Base-by-base conservation (phyloP, 2,329 filamentous ascomycete genomes). In the Diplodia corticola region DNA sequence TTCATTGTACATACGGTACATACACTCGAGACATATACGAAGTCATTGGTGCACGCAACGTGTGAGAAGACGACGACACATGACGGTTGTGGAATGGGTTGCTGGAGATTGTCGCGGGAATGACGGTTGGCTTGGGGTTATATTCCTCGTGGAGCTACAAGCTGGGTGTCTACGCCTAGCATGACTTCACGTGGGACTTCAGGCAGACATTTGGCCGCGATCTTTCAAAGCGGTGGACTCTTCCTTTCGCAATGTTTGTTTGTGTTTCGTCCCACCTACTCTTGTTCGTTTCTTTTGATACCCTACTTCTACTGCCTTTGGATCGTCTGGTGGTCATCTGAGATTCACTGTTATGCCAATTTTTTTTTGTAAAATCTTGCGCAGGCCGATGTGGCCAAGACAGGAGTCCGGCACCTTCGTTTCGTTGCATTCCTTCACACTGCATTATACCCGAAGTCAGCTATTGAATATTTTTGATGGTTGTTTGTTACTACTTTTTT, bases 231-330 rank as follows among this genome's bases (percentile, higher is more conserved):
- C 22, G 57, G 57, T 28, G 20, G 37, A 37, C 17, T 48, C 28
- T 20, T 26, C 17, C 30, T 28, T 49, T 40, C 28, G 7, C 33
- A 48, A 53, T 17, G 13, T 50, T 63, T 63, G n/a, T 53, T 35
- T 63, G 30, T 46, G 15, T 44, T 49, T 61, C 57, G 37, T 26
- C 30, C 35, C 7, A 20, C 28, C 22, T 63, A 61, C 48, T 40
- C 40, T 63, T 40, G 46, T 63, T 53, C 60, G 46, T 63, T 63
- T 63, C 60, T 63, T 63, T 63, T 63, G 60, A 63, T 63, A 63
- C 60, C 60, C 60, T 63, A 63, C 60, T 61, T 53, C 60, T 63
- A 28, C 60, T 40, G 44, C 60, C 30, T 22, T 26, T 50, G 49
- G 60, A 53, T 50, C 37, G 20, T 51, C 48, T 33, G 49, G 60